Conservation (phyloP, 371 early-diverging fungal genomes). For the Mucor saturninus region DNA sequence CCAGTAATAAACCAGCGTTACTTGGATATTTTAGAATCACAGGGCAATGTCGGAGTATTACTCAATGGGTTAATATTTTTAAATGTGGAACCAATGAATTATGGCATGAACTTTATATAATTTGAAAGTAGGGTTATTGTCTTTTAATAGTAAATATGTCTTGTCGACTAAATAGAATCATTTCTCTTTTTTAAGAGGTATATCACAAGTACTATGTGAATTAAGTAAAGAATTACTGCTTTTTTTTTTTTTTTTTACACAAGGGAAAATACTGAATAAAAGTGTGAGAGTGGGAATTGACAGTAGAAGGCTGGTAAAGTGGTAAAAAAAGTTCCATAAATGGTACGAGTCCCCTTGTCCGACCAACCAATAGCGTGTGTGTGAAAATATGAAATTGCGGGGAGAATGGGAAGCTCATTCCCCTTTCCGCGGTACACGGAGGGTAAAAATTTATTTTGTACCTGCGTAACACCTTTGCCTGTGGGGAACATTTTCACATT, state of each 20-base stretch:
- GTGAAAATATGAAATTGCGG: conserved; percentile 12
- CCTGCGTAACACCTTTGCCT: background rate
- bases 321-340: background rate
- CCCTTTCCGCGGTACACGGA: background rate
- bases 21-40: no score
- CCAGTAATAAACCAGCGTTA: no score
- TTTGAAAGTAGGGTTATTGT: no score
- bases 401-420: conserved; percentile 2
- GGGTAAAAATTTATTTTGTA: background rate
- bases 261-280: conserved; percentile 1
- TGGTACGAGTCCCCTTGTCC: background rate
- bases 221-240: background rate
- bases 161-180: background rate
- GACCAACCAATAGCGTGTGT: conserved; percentile 6
- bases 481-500: background rate
- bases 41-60: no score
- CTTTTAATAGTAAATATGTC: no score
- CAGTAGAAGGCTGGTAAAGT: conserved; percentile 8
- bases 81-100: no score
- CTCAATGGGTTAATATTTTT: no score
- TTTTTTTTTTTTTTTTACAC: background rate
- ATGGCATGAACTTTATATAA: no score
- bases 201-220: background rate
- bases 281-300: background rate
- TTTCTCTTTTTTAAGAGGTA: background rate